Evolutionary conservation across 179 eudicot species (phyloP).

Genomic region (Sideroxylon spinosum): DNA sequence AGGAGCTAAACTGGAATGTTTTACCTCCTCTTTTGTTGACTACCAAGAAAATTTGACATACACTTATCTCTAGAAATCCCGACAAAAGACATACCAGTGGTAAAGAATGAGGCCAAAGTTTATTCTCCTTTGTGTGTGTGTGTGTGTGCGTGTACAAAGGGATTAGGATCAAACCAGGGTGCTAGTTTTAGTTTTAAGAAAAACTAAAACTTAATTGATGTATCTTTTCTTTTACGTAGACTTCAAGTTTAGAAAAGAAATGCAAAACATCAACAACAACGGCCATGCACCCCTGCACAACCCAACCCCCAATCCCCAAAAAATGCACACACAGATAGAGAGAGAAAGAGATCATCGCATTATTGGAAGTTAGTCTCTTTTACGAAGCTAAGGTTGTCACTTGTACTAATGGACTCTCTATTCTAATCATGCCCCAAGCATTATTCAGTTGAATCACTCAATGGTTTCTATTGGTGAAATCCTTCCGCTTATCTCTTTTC

Average conservation of each 20-base stretch:
- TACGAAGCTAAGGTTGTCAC: too few relatives aligned
- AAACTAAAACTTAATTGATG: neutral
- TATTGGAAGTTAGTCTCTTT: neutral
- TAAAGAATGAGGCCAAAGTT: conserved; percentile 3
- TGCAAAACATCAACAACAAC: neutral
- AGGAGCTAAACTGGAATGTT: too few relatives aligned
- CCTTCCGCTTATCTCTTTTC: neutral
- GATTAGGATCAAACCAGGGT: too few relatives aligned
- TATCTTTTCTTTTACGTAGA: neutral
- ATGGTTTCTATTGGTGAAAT: neutral
- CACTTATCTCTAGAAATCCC: neutral
- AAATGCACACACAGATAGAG: neutral
- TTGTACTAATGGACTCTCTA: too few relatives aligned
- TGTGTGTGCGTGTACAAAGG: too few relatives aligned
- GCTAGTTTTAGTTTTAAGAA: neutral
- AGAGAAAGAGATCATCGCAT: neutral
- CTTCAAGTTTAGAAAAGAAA: neutral
- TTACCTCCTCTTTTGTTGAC: neutral
- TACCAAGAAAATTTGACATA: neutral
- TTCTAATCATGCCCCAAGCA: too few relatives aligned
- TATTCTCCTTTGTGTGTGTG: neutral
- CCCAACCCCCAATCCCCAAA: too few relatives aligned
- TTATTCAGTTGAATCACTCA: too few relatives aligned
- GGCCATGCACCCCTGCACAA: neutral
- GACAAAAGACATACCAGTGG: neutral